These are phyloP conservation scores for Colletotrichum sp. DNA, from an alignment of 2,329 filamentous ascomycete species.

Conservation along the genomic window DNA sequence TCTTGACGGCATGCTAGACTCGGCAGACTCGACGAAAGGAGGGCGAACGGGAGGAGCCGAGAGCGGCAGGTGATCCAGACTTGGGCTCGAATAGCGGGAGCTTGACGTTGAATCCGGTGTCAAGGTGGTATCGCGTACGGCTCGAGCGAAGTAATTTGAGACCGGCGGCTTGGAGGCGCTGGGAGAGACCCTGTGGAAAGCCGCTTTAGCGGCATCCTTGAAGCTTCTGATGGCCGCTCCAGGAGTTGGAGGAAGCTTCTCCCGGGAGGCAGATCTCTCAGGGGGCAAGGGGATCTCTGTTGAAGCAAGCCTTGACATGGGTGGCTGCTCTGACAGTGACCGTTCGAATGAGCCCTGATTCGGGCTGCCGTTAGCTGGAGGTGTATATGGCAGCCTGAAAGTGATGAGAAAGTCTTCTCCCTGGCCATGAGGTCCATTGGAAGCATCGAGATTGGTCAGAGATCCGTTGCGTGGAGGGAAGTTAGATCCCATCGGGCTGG, in stretches of 20 bases:
- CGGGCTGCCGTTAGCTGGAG: conserved; percentile 7
- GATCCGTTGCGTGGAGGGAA: conserved; percentile 2
- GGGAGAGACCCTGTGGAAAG: conserved; percentile 28
- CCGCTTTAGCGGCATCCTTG: conserved; percentile 39
- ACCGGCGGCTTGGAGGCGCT: conserved; percentile 18
- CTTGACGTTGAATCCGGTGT: conserved; percentile 15
- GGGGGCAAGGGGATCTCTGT: not conserved
- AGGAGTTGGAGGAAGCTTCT: not conserved
- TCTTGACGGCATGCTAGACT: not conserved
- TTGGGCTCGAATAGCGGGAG: conserved; percentile 16
- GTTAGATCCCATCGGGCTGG: not conserved
- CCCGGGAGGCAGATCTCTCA: not conserved
- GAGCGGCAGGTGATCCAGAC: not conserved
- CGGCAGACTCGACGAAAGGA: not conserved
- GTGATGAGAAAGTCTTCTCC: conserved; percentile 5
- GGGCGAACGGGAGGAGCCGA: not conserved
- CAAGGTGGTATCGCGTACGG: not conserved
- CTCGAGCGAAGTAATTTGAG: conserved; percentile 11
- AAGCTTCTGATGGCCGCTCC: conserved; percentile 26
- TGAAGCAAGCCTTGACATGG: not conserved
- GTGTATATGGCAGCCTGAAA: conserved; percentile 17
- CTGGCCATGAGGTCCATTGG: not conserved
- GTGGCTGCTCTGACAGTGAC: not conserved
- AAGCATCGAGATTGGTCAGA: not conserved
- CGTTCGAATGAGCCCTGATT: not conserved